phyloP scores from a whole-genome alignment of 805 yeast genomes.

The Monosporozyma unispora region DNA sequence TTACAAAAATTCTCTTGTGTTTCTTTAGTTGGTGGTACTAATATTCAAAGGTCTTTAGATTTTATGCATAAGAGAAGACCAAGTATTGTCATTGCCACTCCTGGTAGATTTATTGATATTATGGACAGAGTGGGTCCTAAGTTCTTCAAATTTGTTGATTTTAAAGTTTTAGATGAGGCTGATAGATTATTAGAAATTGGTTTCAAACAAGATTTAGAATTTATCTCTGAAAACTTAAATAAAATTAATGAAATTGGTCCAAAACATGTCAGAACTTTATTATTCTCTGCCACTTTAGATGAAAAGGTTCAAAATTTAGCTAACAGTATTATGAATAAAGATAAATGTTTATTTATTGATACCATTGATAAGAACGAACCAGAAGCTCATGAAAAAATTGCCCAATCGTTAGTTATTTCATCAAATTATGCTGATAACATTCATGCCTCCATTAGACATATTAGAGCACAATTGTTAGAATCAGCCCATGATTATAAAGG shows the following conservation, averaged over 20 bases:
- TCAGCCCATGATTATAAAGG: constrained; percentile 50
- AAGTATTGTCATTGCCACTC: constrained; percentile 75
- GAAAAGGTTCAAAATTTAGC: constrained; percentile 60
- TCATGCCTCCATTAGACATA: constrained; percentile 46
- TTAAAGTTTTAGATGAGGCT: constrained; percentile 82
- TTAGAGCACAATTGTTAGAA: constrained; percentile 34
- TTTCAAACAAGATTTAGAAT: constrained; percentile 56
- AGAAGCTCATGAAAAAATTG: constrained; percentile 69
- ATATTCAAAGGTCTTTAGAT: constrained; percentile 33
- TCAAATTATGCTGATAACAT: constrained; percentile 48
- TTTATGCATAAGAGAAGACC: constrained; percentile 31
- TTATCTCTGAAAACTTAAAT: constrained; percentile 44
- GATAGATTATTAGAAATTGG: constrained; percentile 80
- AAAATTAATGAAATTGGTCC: constrained; percentile 26
- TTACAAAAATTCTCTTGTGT: constrained; percentile 33
- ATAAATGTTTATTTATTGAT: constrained; percentile 53
- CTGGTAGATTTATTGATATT: constrained; percentile 71
- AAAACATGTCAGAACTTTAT: constrained; percentile 48
- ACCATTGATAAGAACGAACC: constrained; percentile 67
- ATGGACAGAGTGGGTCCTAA: constrained; percentile 38
- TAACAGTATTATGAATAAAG: constrained; percentile 41
- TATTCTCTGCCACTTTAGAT: constrained; percentile 86
- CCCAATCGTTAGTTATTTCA: constrained; percentile 54
- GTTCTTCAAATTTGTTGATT: constrained; percentile 45
- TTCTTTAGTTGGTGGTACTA: constrained; percentile 62